phyloP scores from a whole-genome alignment of 1,139 yeast species.

The Geotrichum cucujoidarum region DNA sequence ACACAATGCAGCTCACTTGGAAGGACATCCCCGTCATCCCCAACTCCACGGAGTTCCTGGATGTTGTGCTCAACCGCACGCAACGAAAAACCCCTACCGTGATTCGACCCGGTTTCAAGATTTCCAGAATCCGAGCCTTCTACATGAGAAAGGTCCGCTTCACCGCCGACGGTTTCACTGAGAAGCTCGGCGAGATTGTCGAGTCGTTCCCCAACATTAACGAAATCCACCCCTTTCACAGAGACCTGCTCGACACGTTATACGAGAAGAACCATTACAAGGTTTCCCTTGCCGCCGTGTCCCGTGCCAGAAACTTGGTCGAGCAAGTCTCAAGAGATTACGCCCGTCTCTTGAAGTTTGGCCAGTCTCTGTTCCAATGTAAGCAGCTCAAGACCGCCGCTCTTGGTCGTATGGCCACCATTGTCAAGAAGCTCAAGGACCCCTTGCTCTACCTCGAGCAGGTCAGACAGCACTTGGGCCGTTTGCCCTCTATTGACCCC shows the following conservation, averaged over 20 bases:
- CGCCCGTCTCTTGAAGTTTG: constrained; percentile 86
- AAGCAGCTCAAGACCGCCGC: constrained; percentile 98
- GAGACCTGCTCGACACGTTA: constrained; percentile 94
- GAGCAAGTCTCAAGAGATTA: constrained; percentile 97
- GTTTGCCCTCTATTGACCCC: constrained; percentile 97
- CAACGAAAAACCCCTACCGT: constrained; percentile 99
- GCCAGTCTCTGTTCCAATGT: constrained; percentile 96
- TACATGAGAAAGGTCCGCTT: constrained; percentile 96
- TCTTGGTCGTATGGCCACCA: constrained; percentile 98
- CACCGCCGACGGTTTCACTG: constrained; percentile 93
- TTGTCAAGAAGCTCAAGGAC: constrained; percentile 89
- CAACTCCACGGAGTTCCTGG: constrained; percentile 86
- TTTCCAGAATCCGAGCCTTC: constrained; percentile 94
- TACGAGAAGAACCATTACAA: constrained; percentile 97
- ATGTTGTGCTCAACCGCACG: constrained; percentile 91
- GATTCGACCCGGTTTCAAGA: constrained; percentile 92
- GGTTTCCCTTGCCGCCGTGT: constrained; percentile 91
- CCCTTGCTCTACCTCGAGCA: constrained; percentile 91
- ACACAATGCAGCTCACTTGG: constrained; percentile 90
- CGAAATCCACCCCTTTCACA: constrained; percentile 96
- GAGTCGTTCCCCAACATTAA: constrained; percentile 92
- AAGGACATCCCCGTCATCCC: constrained; percentile 96
- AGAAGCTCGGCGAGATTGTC: constrained; percentile 79
- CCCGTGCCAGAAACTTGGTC: constrained; percentile 87
- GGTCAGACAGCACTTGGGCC: constrained; percentile 97